Evolutionary conservation across 192 early-diverging fungal genomes (phyloP), one percentile per base, ranked within the genome.

Genomic region (Coemansia sp.): DNA sequence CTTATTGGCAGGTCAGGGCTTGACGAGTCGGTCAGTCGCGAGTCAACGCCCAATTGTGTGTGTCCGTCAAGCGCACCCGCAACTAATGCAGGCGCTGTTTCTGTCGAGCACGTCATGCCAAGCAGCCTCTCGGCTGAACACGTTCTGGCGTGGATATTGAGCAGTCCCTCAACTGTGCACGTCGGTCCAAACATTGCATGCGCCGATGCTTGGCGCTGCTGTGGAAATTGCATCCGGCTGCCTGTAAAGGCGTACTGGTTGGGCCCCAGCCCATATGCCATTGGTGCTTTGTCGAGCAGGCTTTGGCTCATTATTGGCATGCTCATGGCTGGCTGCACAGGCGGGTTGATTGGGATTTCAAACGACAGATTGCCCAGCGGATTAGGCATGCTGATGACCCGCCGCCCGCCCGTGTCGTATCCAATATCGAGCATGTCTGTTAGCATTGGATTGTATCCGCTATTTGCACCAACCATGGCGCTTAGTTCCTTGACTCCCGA

Each of bases 301-400:
- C 31, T 34, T 34, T 34, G 31, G 31, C 31, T 34, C 10, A 36
- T 26, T 20, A 62, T 12, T 28, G 60, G 60, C 55, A 64, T 56
- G n/a, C 58, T 25, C n/a, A 28, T 25, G 55, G 63, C 15, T 42
- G 53, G 50, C 47, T 74, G 66, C 25, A 65, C 47, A 3, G 74
- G 74, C 42, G 68, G 66, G 28, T 80, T 70, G 19, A 74, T 74
- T 5, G 77, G 71, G 23, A 74, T 59, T 38, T 74, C 77, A 38
- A 80, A 48, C n/a, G 76, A 66, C 64, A 80, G 56, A 12, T 63
- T 80, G 22, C 65, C 77, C 46, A 80, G 56, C 60, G 77, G 71
- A 59, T 72, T 80, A n/a, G 77, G 77, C 71, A 80, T 73, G 36
- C 68, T 80, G 54, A 80, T 80, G 4, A 80, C 71, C 15, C 71